Evolutionary conservation across 140 eudicot genomes (phyloP).

Genomic region (Senecio squalidus): DNA sequence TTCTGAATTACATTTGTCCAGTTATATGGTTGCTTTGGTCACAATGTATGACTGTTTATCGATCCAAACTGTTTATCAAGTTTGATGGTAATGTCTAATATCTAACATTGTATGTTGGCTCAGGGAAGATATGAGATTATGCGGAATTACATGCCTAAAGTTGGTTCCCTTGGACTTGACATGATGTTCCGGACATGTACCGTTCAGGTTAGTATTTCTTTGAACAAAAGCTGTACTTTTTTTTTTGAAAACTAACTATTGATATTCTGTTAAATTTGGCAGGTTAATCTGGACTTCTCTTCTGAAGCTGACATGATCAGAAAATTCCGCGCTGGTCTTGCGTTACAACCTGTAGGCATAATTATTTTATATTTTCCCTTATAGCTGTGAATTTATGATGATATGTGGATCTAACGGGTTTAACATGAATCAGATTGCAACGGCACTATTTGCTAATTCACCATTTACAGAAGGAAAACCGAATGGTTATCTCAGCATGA

Average conservation of each 20-base stretch:
- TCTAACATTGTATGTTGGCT: constrained; percentile 26
- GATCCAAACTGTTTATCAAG: background rate
- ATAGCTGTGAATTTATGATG: background rate
- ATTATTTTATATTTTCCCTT: constrained; percentile 14
- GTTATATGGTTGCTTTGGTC: background rate
- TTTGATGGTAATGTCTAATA: constrained; percentile 1
- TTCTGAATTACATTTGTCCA: background rate
- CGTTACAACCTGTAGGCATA: constrained; percentile 86
- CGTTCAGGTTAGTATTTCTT: constrained; percentile 64
- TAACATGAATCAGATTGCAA: constrained; percentile 70
- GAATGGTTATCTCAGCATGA: constrained; percentile 95
- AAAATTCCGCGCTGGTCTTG: constrained; percentile 97
- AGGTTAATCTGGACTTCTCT: constrained; percentile 93
- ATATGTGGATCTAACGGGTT: constrained; percentile 18
- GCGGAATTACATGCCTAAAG: constrained; percentile 97
- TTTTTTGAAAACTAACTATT: background rate
- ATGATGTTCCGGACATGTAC: constrained; percentile 98
- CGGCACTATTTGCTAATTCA: constrained; percentile 92
- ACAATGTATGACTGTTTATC: background rate
- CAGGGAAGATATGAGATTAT: constrained; percentile 96
- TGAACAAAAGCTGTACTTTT: background rate
- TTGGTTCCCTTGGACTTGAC: constrained; percentile 95
- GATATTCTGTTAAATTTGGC: constrained; percentile 3
- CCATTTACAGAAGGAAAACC: constrained; percentile 98
- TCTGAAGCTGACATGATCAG: constrained; percentile 99